phyloP scores from a whole-genome alignment of 2,329 filamentous ascomycete genomes.

The Ilyonectria sp. region DNA sequence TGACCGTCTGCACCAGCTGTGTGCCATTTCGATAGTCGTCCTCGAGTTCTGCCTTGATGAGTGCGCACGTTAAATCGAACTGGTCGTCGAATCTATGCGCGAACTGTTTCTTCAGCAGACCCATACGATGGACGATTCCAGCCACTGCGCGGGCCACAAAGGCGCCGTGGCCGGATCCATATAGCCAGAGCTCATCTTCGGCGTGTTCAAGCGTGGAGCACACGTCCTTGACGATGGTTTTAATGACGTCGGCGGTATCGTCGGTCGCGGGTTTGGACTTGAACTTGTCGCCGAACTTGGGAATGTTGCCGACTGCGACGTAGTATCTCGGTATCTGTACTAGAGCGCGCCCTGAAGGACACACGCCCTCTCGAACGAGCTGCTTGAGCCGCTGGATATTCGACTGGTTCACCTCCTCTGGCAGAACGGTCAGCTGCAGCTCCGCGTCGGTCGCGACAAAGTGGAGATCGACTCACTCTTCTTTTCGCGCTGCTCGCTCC shows the following conservation, averaged over 20 bases:
- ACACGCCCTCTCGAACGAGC: conserved; percentile 35
- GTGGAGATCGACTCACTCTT: conserved; percentile 30
- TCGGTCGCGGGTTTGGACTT: conserved; percentile 30
- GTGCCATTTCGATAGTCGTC: conserved; percentile 40
- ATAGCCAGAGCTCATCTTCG: conserved; percentile 46
- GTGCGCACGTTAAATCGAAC: conserved; percentile 32
- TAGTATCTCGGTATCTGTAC: conserved; percentile 41
- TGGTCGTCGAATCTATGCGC: conserved; percentile 37
- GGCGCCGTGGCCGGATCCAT: conserved; percentile 43
- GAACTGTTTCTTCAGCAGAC: conserved; percentile 24
- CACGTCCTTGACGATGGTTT: conserved; percentile 40
- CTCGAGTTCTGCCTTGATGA: conserved; percentile 42
- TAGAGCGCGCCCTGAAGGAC: conserved; percentile 15
- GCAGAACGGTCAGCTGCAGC: conserved; percentile 14
- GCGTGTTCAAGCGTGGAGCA: conserved; percentile 31
- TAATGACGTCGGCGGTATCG: conserved; percentile 38
- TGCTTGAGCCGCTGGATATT: conserved; percentile 40
- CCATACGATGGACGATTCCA: conserved; percentile 41
- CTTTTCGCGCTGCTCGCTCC: conserved; percentile 32
- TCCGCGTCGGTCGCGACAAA: neutral
- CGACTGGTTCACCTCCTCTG: conserved; percentile 40
- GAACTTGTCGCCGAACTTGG: conserved; percentile 38
- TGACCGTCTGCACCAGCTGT: conserved; percentile 26
- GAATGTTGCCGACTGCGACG: conserved; percentile 16
- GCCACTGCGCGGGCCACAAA: conserved; percentile 44